Evolutionary conservation across 768 basidiomycete genomes (phyloP).

Genomic region (Phylloporus scabripes): DNA sequence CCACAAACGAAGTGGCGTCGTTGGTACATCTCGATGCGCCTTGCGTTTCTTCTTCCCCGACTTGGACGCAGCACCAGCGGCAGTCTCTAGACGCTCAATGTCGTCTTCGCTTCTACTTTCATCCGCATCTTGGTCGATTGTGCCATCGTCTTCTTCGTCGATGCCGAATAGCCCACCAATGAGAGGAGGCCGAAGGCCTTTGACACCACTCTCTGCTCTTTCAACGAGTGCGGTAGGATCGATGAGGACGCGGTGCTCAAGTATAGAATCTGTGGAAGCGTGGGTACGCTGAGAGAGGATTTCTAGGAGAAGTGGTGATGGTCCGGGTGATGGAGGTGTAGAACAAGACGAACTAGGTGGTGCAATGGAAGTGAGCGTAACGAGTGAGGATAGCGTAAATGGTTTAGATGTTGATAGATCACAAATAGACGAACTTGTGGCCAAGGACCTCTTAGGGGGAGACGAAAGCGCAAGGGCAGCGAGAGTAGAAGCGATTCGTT

Average conservation of each 20-base stretch:
- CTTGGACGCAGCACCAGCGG: slow-evolving; percentile 18
- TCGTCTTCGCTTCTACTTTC: slow-evolving; percentile 42
- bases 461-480: slow-evolving; percentile 15
- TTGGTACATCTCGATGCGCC: slow-evolving; percentile 34
- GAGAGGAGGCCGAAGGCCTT: slow-evolving; percentile 49
- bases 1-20: slow-evolving; percentile 66
- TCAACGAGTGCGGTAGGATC: slow-evolving; percentile 61
- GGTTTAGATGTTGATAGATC: slow-evolving; percentile 2
- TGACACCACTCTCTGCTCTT: slow-evolving; percentile 60
- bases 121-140: slow-evolving; percentile 24
- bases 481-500: slow-evolving; percentile 9
- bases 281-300: slow-evolving; percentile 65
- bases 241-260: slow-evolving; percentile 80
- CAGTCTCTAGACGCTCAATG: slow-evolving; percentile 23
- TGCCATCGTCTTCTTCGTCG: slow-evolving; percentile 41
- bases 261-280: slow-evolving; percentile 59
- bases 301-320: slow-evolving; percentile 48
- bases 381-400: slow-evolving; percentile 15
- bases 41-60: slow-evolving; percentile 20
- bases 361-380: slow-evolving; percentile 4
- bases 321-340: slow-evolving; percentile 18
- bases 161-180: slow-evolving; percentile 35
- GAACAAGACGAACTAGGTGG: slow-evolving; percentile 3
- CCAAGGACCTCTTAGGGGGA: slow-evolving; percentile 10
- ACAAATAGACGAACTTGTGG: neutral